Base-by-base conservation (phyloP, 2,329 filamentous ascomycete species). In the Fusarium succisae region DNA sequence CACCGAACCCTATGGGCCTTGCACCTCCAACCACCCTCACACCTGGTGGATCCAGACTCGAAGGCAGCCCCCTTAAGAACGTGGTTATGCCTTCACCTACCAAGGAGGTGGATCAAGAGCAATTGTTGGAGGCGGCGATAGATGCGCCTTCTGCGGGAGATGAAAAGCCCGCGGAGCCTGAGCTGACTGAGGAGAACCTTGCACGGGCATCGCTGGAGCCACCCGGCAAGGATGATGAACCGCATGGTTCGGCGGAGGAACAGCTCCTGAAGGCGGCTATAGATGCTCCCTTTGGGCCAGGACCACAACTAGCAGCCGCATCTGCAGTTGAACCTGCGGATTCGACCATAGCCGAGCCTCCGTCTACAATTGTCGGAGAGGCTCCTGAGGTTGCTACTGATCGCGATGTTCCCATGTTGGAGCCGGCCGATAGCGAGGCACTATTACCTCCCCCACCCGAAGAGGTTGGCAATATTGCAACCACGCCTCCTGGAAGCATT, bases 21-120 rank as follows among this genome's bases (percentile, higher is more conserved):
- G 77, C 80, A 6, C 74, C 73, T 10, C 73, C 83, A 41, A 56
- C 80, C 51, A 72, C 76, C 24, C 72, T 80, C 32, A 72, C 78
- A 6, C 69, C 76, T 53, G 70, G 75, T 41, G 80, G 83, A 7
- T 81, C 82, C 3, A 82, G 77, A 69, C 74, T 83, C 7, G 87
- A 88, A 70, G 87, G 87, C 6, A 89, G 87, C 59, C 87, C 87
- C 2, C 78, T 89, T 26, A 88, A 88, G 79, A 87, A 88, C 55
- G 86, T 88, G 41, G 80, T 86, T 35, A 67, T 87, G 22, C 83
- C 82, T 15, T 87, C 87, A 15, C 86, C 87, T 1, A 84, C 83
- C 2, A 83, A 85, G 26, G 76, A 81, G 28, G 38, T 68, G 15
- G 47, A 69, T 30, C 56, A 71, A 11, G 69, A 76, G 59, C 69